A percentile compares a stretch with the other conserved stretches of the same genome.
Evolutionary conservation across 1,139 yeast genomes (phyloP).

Genomic region (Yamadazyma taylorii): DNA sequence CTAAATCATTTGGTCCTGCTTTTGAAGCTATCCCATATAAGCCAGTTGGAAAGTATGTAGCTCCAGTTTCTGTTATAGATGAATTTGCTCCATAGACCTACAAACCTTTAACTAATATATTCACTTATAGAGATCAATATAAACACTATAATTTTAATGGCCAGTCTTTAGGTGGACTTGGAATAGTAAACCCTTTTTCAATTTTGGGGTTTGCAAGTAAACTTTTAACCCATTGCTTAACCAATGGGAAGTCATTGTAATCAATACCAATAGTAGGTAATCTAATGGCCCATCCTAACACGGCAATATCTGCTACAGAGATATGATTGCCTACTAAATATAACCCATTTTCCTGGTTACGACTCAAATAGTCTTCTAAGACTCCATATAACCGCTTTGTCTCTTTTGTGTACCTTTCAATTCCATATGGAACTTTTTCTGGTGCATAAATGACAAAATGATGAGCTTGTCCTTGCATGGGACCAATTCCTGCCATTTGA

Average conservation of each 20-base stretch:
- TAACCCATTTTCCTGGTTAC: conserved; percentile 40
- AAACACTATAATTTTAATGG: conserved; percentile 1
- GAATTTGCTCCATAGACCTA: conserved; percentile 21
- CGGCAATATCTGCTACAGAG: conserved; percentile 52
- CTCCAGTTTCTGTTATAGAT: conserved; percentile 40
- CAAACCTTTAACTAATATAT: neutral
- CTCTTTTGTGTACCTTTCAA: conserved; percentile 50
- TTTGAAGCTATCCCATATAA: conserved; percentile 32
- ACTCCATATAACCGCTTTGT: conserved; percentile 54
- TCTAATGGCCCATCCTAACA: conserved; percentile 37
- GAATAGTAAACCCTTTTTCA: conserved; percentile 25
- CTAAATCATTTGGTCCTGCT: conserved; percentile 29
- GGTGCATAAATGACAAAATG: conserved; percentile 46
- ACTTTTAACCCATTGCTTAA: conserved; percentile 45
- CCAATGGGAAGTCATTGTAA: conserved; percentile 41
- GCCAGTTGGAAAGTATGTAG: conserved; percentile 33
- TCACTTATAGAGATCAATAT: neutral
- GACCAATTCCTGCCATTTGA: conserved; percentile 61
- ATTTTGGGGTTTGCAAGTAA: conserved; percentile 39
- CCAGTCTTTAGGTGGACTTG: conserved; percentile 11
- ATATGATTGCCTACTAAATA: conserved; percentile 58
- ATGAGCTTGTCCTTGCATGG: conserved; percentile 59
- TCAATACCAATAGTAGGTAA: conserved; percentile 29
- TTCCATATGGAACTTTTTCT: conserved; percentile 53
- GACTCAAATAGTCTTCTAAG: conserved; percentile 45